Conservation (phyloP, 768 basidiomycete species). For the Xerocomellus amylosporus region DNA sequence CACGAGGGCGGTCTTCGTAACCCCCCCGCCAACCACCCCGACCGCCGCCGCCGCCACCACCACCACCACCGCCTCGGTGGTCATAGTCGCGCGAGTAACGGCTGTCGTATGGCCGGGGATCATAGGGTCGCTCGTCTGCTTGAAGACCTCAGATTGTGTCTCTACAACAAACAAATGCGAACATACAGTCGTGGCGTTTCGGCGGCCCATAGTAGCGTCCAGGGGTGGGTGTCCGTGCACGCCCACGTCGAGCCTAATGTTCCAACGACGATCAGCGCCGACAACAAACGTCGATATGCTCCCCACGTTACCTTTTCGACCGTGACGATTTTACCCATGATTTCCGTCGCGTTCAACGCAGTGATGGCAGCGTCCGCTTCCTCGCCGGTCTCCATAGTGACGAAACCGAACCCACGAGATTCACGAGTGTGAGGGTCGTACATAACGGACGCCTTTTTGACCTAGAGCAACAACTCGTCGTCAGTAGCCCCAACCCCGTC, state of each 20-base stretch:
- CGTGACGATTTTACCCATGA: slow-evolving; percentile 83
- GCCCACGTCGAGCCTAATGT: slow-evolving; percentile 77
- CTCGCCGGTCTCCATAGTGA: slow-evolving; percentile 77
- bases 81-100: slow-evolving; percentile 74
- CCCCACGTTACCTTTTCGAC: slow-evolving; percentile 73
- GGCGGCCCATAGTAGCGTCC: slow-evolving; percentile 94
- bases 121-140: slow-evolving; percentile 81
- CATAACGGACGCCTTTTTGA: slow-evolving; percentile 69
- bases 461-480: slow-evolving; percentile 22
- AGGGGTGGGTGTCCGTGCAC: slow-evolving; percentile 90
- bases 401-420: slow-evolving; percentile 85
- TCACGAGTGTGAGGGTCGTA: slow-evolving; percentile 70
- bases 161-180: neutral
- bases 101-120: slow-evolving; percentile 88
- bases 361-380: slow-evolving; percentile 92
- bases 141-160: neutral
- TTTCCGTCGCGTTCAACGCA: slow-evolving; percentile 75
- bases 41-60: too few relatives aligned
- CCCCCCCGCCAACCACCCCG: slow-evolving; percentile 39
- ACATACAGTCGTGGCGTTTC: slow-evolving; percentile 67
- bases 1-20: slow-evolving; percentile 33
- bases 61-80: too few relatives aligned
- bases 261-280: slow-evolving; percentile 4
- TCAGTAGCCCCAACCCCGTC: slow-evolving; percentile 6
- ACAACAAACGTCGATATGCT: neutral